Evolutionary conservation across 202 grass and related monocot genomes (phyloP), one percentile per base, ranked within the genome.

Genomic region (Musa balbisiana): DNA sequence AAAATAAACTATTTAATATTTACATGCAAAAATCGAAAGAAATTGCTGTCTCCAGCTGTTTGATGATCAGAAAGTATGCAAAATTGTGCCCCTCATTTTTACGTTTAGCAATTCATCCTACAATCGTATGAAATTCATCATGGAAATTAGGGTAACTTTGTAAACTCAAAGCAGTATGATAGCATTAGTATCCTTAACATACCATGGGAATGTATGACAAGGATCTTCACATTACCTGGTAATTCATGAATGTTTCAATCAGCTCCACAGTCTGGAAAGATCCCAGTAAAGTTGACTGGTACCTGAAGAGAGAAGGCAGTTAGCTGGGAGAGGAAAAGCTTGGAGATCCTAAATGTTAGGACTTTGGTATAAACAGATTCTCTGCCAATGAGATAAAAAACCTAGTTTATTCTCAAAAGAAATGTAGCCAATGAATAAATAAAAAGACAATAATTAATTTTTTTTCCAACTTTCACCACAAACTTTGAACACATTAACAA

Each of bases 191-290:
- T 43, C 33, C 33, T 43, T 43, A 43, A 5, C 5, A 43, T 43
- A 43, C 33, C 0, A 5, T 43, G 4, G 33, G 33, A 6, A 43
- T 26, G 13, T 14, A 73, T 55, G 13, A 16, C 17, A 21, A 51
- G 14, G 10, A 22, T 64, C 59, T 75, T 78, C 23, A 2, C 1
- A 29, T 58, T 91, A 99, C 95, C 89, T 99, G 95, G 79, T 99
- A 99, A 81, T 99, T 99, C 95, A 99, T 94, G 82, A 99, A 99
- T 81, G 95, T 99, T 84, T 99, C 95, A 64, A 99, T 99, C 59
- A 99, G 82, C 72, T 99, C 95, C 15, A 91, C 87, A 50, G 95
- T 99, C 75, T 99, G 95, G 69, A 92, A 99, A 82, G 91, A 99
- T 72, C 95, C 95, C 85, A 99, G 80, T 84, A 94, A 88, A 68